These are phyloP conservation scores for Ampelocalamus luodianensis DNA, from an alignment of 176 grass and related monocot genomes.

Conservation along the genomic window DNA sequence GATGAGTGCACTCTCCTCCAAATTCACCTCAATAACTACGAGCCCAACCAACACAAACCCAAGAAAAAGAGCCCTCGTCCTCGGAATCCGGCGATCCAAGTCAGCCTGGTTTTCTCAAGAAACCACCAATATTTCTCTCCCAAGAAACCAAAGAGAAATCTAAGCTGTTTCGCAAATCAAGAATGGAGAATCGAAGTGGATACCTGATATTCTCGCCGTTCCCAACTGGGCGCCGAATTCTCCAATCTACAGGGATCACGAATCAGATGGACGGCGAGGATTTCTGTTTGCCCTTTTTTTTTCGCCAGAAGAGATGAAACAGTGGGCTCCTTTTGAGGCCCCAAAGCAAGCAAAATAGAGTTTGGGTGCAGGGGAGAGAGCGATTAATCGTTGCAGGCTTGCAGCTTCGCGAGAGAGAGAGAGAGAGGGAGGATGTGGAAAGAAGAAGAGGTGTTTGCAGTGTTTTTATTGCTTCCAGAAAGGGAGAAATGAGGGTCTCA, in stretches of 20 bases:
- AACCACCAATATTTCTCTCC: neutral
- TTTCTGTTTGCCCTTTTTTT: neutral
- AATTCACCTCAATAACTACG: neutral
- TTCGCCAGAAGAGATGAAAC: constrained; percentile 30
- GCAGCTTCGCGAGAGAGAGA: no score
- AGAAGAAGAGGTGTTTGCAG: neutral
- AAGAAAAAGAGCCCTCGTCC: neutral
- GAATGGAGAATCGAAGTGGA: neutral
- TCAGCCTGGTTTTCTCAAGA: neutral
- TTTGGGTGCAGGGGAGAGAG: neutral
- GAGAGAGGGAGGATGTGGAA: neutral
- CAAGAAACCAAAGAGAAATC: neutral
- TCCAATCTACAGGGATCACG: neutral
- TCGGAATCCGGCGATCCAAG: neutral
- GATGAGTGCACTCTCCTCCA: neutral
- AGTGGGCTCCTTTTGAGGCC: constrained; percentile 18
- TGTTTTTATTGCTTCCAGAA: neutral
- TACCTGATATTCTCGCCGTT: constrained; percentile 5
- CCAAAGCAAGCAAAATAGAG: neutral
- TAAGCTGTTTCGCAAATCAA: neutral
- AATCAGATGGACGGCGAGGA: neutral
- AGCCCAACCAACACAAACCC: neutral
- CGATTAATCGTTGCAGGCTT: no score
- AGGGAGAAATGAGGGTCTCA: neutral
- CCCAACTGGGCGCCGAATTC: neutral